Evolutionary conservation across 495 filamentous ascomycete genomes (phyloP), one percentile per base, ranked within the genome.

Genomic region (Parachaetomium inaequale): DNA sequence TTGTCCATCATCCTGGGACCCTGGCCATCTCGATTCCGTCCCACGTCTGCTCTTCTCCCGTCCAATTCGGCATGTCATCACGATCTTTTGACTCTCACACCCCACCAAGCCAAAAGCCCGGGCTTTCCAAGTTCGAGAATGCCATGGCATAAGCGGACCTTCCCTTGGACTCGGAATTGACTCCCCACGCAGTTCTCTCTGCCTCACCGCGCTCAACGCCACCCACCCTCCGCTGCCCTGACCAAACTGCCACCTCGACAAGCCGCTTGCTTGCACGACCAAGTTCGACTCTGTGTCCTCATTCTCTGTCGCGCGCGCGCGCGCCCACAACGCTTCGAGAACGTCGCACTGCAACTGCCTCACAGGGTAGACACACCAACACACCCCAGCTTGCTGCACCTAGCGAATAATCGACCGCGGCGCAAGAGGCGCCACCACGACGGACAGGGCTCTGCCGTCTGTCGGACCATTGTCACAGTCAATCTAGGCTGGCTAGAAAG

Each of bases 61-160:
- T 61, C 61, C 52, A 63, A 62, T 68, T 53, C 62, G 47, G 65
- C 64, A 71, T 71, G 70, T 72, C 72, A 74, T 74, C 70, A 66
- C 70, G 68, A 73, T 68, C 70, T 66, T 23, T 51, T 7, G 61
- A 47, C 65, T 61, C 28, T 63, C 65, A 65, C 70, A 65, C 70
- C 66, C 72, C 70, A 63, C 65, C 61, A 63, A 38, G 50, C 59
- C 26, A 63, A 67, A 55, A 59, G 51, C 55, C 63, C n/a, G 63
- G 63, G 59, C 32, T 17, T 32, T n/a, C 34, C n/a, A 45, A 21
- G 53, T 64, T 62, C 64, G 61, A 68, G 66, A 72, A 69, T 67
- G 68, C 66, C 70, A 71, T 71, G 66, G 63, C 63, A 54, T 64
- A 58, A 53, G 57, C 60, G 54, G 65, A 63, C 63, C 56, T 58